Percentiles rank a stretch among this genome's conserved stretches.
These are phyloP conservation scores for Aspergillus eucalypticola DNA, from an alignment of 2,329 filamentous ascomycete genomes.

Conservation along the genomic window DNA sequence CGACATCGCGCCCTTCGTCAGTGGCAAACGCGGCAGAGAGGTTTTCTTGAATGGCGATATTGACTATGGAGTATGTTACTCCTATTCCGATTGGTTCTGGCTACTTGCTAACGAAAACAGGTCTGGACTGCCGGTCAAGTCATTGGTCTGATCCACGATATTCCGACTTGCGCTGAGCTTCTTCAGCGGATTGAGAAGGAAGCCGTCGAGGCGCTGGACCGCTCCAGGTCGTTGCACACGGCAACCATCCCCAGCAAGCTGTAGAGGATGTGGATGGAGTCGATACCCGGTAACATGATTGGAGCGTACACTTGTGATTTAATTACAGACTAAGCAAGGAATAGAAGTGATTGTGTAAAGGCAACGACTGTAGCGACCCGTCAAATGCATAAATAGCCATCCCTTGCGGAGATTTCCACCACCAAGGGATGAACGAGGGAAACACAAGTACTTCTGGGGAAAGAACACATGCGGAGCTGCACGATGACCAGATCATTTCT, in stretches of 20 bases:
- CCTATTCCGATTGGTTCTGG: slow-evolving; percentile 26
- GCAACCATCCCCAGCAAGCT: slow-evolving; percentile 56
- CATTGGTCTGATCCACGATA: slow-evolving; percentile 83
- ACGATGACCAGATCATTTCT: neutral
- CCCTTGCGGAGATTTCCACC: slow-evolving; percentile 1
- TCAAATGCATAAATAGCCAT: neutral
- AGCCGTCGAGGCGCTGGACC: slow-evolving; percentile 65
- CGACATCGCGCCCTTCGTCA: slow-evolving; percentile 83
- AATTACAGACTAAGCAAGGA: slow-evolving; percentile 8
- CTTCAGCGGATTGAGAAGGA: slow-evolving; percentile 75
- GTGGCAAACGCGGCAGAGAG: slow-evolving; percentile 84
- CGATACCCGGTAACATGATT: slow-evolving; percentile 6
- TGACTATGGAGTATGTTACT: slow-evolving; percentile 74
- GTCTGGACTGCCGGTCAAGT: slow-evolving; percentile 98
- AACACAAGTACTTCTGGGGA: neutral
- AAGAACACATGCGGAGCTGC: neutral
- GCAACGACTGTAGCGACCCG: neutral
- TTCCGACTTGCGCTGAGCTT: slow-evolving; percentile 71
- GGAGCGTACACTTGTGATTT: slow-evolving; percentile 11
- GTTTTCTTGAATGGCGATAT: slow-evolving; percentile 92
- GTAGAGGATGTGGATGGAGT: slow-evolving; percentile 31
- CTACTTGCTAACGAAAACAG: slow-evolving; percentile 45
- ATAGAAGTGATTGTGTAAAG: slow-evolving; percentile 1
- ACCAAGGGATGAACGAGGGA: neutral
- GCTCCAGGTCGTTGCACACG: slow-evolving; percentile 58